Percentiles rank a stretch among this genome's conserved stretches.
These are phyloP conservation scores for Plectosphaerella cucumerina DNA, from an alignment of 2,329 filamentous ascomycete species.

Conservation along the genomic window DNA sequence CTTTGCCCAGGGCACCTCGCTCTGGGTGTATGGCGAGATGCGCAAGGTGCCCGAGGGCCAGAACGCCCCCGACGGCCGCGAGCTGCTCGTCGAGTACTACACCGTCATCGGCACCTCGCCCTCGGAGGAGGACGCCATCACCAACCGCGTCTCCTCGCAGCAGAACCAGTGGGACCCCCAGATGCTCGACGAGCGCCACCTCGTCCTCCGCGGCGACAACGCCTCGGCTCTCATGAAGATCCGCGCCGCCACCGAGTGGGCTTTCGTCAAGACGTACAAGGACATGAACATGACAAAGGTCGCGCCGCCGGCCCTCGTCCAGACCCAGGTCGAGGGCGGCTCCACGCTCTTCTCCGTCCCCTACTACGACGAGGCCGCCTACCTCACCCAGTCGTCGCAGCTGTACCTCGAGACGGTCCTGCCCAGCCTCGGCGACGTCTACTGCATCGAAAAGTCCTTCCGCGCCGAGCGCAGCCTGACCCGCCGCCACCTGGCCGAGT, in stretches of 20 bases:
- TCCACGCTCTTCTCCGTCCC: constrained; percentile 85
- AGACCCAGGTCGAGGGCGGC: constrained; percentile 92
- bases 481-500: constrained; percentile 89
- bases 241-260: constrained; percentile 73
- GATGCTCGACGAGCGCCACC: constrained; percentile 77
- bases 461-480: constrained; percentile 95
- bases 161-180: constrained; percentile 53
- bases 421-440: constrained; percentile 87
- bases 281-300: constrained; percentile 78
- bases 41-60: constrained; percentile 73
- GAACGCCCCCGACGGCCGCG: constrained; percentile 77
- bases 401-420: constrained; percentile 95
- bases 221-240: constrained; percentile 85
- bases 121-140: constrained; percentile 85
- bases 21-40: constrained; percentile 81
- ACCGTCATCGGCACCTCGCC: constrained; percentile 74
- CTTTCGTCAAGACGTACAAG: constrained; percentile 76
- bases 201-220: constrained; percentile 79
- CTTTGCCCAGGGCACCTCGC: constrained; percentile 81
- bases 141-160: constrained; percentile 60
- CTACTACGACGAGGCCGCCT: constrained; percentile 87
- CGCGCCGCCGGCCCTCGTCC: constrained; percentile 83
- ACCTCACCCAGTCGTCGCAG: constrained; percentile 94
- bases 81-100: constrained; percentile 89
- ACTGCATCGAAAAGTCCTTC: constrained; percentile 98